These are phyloP conservation scores for Kwoniella bestiolae DNA, from an alignment of 768 basidiomycete genomes.

Conservation along the genomic window DNA sequence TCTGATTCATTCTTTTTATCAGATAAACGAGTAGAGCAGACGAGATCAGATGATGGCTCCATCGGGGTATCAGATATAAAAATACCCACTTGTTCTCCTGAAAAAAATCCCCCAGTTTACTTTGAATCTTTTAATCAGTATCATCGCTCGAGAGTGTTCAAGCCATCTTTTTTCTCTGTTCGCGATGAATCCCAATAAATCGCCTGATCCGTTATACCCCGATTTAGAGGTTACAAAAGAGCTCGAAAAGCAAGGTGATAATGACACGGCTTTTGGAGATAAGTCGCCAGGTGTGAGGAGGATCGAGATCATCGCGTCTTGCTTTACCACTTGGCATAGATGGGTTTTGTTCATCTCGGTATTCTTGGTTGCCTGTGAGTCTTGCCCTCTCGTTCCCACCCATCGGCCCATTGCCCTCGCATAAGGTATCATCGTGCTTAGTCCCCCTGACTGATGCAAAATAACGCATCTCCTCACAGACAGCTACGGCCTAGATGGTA, in stretches of 20 bases:
- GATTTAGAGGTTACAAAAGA: not conserved
- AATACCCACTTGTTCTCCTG: too few species aligned
- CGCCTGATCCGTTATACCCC: constrained; percentile 7
- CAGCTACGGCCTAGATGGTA: constrained; percentile 28
- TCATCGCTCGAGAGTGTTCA: too few species aligned
- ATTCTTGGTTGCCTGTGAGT: constrained; percentile 54
- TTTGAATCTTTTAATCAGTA: too few species aligned
- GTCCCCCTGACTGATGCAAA: too few species aligned
- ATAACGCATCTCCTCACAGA: constrained; percentile 3
- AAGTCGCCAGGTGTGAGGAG: constrained; percentile 49
- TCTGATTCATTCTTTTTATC: not conserved
- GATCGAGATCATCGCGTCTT: constrained; percentile 49
- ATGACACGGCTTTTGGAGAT: constrained; percentile 32
- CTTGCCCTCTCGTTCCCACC: not conserved
- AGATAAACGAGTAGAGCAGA: not conserved
- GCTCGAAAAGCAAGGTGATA: constrained; percentile 27
- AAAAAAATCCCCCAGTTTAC: too few species aligned
- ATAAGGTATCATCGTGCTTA: not conserved
- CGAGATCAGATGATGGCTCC: not conserved
- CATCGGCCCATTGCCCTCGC: not conserved
- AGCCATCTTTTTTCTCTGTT: not conserved
- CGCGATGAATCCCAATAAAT: constrained; percentile 4
- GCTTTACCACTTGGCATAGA: constrained; percentile 36
- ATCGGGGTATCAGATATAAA: too few species aligned
- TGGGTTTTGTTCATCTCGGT: constrained; percentile 45